A percentile compares a stretch with the other conserved stretches of the same genome.
Evolutionary conservation across 202 grass and related monocot genomes (phyloP).

Genomic region (Dendrocalamus latiflorus): DNA sequence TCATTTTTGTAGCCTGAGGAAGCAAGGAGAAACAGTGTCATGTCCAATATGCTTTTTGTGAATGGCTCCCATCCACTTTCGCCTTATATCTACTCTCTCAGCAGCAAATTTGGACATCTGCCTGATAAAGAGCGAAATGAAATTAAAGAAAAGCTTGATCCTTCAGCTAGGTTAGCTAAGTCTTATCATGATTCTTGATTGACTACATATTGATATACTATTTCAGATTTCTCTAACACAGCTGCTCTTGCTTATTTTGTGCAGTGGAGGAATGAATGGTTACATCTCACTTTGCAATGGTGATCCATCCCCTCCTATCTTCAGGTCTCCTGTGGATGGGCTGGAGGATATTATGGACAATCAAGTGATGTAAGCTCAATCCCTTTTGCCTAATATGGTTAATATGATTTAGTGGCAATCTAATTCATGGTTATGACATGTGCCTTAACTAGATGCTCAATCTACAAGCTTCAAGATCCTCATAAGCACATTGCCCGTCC

Average conservation of each 20-base stretch:
- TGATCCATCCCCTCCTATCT: slow-evolving; percentile 83
- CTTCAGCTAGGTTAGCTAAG: slow-evolving; percentile 72
- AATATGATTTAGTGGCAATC: slow-evolving; percentile 7
- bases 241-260: slow-evolving; percentile 30
- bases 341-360: slow-evolving; percentile 90
- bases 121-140: slow-evolving; percentile 48
- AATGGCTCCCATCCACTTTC: slow-evolving; percentile 86
- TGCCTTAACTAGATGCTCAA: slow-evolving; percentile 62
- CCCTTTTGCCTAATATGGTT: slow-evolving; percentile 8
- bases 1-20: slow-evolving; percentile 69
- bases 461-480: slow-evolving; percentile 89
- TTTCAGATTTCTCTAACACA: slow-evolving; percentile 12
- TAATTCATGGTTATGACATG: slow-evolving; percentile 30
- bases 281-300: slow-evolving; percentile 85
- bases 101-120: slow-evolving; percentile 70
- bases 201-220: background rate
- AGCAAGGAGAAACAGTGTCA: slow-evolving; percentile 85
- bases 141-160: slow-evolving; percentile 88
- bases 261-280: slow-evolving; percentile 97
- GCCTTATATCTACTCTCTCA: slow-evolving; percentile 91
- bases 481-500: slow-evolving; percentile 82
- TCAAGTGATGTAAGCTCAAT: slow-evolving; percentile 91
- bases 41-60: slow-evolving; percentile 95
- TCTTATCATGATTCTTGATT: slow-evolving; percentile 23
- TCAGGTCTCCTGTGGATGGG: slow-evolving; percentile 83